Base-by-base conservation (phyloP, 345 rosid genomes). In the Euclidium syriacum region DNA sequence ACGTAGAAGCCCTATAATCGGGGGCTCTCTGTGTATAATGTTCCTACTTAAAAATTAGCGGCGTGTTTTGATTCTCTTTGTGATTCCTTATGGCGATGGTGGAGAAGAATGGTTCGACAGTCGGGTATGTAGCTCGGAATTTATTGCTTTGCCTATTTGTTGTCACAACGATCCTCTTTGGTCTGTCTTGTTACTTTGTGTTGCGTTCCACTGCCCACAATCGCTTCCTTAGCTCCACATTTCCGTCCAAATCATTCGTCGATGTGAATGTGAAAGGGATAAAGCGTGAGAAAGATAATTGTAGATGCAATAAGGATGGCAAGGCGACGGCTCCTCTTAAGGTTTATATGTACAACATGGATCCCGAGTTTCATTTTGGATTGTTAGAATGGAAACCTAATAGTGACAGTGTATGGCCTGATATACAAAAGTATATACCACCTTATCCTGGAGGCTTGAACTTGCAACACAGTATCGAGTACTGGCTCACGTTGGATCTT, bases 401-500 rank as follows among this genome's bases (percentile, higher is more conserved):
- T 12, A 26, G 8, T 48, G 42, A 32, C 10, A 67, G 71, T 54
- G 81, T 88, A 33, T 95, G 99, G 99, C 99, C 99, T 52, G 89
- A 95, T 68, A 43, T 90, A 51, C 79, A 56, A 9, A 73, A 74
- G 26, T 63, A 23, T 41, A 70, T 86, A 64, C 99, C 97, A 0
- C 70, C 48, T 2, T 86, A 95, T 62, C 96, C 99, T 0, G 99
- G 97, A 7, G 96, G 96, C 14, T 83, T 90, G 80, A 95, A 95
- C 52, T 64, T 90, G 86, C 97, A 95, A 10, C 97, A 95, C 39
- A 95, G 99, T 60, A 79, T 95, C 7, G 99, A 90, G 65, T 95
- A 88, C 68, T 95, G 99, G 99, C 83, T 95, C 11, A 90, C 97
- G 0, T 58, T 95, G 73, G 97, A 95, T 77, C 85, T 95, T n/a